Conservation (phyloP, 108 stramenopile species). For the Licmophora abbreviata region DNA sequence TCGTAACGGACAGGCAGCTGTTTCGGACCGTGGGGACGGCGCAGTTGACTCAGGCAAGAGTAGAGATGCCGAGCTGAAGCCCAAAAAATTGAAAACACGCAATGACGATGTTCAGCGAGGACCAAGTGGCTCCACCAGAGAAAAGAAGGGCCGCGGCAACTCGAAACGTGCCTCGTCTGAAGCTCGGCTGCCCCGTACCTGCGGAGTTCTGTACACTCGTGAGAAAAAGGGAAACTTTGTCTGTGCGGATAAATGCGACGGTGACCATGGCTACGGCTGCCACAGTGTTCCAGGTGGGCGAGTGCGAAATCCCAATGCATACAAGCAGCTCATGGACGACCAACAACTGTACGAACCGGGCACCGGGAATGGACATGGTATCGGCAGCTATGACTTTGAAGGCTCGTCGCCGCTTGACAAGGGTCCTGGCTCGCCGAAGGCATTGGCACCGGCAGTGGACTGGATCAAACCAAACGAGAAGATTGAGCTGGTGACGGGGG, state of each 20-base stretch:
- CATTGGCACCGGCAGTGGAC: slow-evolving; percentile 38
- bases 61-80: slow-evolving; percentile 10
- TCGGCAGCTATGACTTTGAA: neutral
- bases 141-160: slow-evolving; percentile 10
- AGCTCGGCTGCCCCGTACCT: slow-evolving; percentile 50
- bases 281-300: slow-evolving; percentile 80
- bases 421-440: slow-evolving; percentile 5
- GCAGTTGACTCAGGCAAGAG: too few species aligned
- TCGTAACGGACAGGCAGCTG: slow-evolving; percentile 1
- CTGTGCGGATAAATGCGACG: slow-evolving; percentile 69
- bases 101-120: too few species aligned
- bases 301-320: slow-evolving; percentile 49
- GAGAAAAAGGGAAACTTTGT: slow-evolving; percentile 58
- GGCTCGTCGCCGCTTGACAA: neutral
- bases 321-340: slow-evolving; percentile 31
- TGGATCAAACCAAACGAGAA: slow-evolving; percentile 60
- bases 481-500: slow-evolving; percentile 46
- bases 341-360: slow-evolving; percentile 17
- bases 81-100: slow-evolving; percentile 15
- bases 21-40: too few species aligned
- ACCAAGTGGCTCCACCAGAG: slow-evolving; percentile 15
- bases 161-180: slow-evolving; percentile 3
- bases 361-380: neutral
- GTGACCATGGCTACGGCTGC: slow-evolving; percentile 75
- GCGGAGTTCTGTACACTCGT: slow-evolving; percentile 67